A percentile compares a stretch with the other conserved stretches of the same genome.
These are phyloP conservation scores for Didymella sp. DNA, from an alignment of 2,329 filamentous ascomycete genomes.

Conservation along the genomic window DNA sequence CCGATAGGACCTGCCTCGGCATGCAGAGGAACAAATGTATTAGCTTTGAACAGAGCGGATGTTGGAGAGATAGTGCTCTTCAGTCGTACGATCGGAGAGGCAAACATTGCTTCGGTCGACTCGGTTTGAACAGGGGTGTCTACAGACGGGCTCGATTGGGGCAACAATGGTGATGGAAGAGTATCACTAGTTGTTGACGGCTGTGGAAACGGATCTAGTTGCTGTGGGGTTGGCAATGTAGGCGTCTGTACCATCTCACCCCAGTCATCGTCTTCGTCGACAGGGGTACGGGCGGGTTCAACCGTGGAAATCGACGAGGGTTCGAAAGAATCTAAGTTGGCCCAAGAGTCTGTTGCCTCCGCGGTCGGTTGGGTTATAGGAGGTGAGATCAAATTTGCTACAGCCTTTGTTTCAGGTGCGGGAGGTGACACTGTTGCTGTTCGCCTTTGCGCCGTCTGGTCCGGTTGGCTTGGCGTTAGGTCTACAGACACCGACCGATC, in stretches of 20 bases:
- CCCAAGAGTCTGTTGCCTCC: conserved; percentile 27
- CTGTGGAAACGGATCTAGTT: conserved; percentile 21
- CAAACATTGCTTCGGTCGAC: conserved; percentile 32
- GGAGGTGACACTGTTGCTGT: conserved; percentile 19
- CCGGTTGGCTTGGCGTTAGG: conserved; percentile 20
- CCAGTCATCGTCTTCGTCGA: conserved; percentile 50
- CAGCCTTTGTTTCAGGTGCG: conserved; percentile 23
- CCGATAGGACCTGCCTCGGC: conserved; percentile 41
- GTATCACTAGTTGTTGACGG: conserved; percentile 18
- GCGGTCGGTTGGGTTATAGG: conserved; percentile 13
- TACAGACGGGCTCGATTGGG: conserved; percentile 22
- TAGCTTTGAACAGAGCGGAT: conserved; percentile 40
- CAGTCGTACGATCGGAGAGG: conserved; percentile 43
- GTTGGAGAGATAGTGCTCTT: conserved; percentile 45
- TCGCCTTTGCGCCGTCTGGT: conserved; percentile 24
- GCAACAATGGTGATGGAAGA: conserved; percentile 17
- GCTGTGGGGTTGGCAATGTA: conserved; percentile 31
- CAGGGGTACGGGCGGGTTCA: conserved; percentile 9
- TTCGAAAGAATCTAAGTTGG: conserved; percentile 23
- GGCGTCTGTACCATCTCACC: conserved; percentile 51
- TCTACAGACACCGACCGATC: conserved; percentile 32
- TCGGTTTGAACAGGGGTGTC: conserved; percentile 18
- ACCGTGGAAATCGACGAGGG: conserved; percentile 15
- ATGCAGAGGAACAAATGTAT: conserved; percentile 37
- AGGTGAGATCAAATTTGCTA: conserved; percentile 22